Evolutionary conservation across 371 early-diverging fungal genomes (phyloP).

Genomic region (Saksenaea vasiformis): DNA sequence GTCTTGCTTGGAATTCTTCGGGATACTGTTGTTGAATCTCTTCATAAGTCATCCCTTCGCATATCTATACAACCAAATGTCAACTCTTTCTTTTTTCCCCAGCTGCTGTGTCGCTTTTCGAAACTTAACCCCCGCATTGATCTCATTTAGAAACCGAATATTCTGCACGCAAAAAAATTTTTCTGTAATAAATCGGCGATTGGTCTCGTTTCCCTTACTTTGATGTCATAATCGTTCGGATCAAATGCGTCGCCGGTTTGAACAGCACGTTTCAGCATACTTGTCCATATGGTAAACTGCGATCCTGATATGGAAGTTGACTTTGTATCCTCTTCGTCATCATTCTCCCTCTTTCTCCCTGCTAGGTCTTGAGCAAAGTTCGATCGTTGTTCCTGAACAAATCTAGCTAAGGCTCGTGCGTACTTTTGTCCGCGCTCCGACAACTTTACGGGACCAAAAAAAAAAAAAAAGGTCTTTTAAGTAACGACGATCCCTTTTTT

Average conservation of each 20-base stretch:
- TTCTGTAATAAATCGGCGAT: background rate
- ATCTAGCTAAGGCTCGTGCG: slow-evolving; percentile 64
- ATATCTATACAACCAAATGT: slow-evolving; percentile 20
- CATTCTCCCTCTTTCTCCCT: slow-evolving; percentile 27
- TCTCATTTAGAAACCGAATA: slow-evolving; percentile 79
- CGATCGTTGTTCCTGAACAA: slow-evolving; percentile 54
- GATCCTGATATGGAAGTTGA: slow-evolving; percentile 36
- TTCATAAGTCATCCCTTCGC: slow-evolving; percentile 59
- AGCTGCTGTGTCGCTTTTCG: background rate
- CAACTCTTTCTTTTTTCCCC: background rate
- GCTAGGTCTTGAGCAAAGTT: slow-evolving; percentile 44
- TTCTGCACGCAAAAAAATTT: slow-evolving; percentile 42
- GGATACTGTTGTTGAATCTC: slow-evolving; percentile 73
- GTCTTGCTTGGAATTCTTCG: slow-evolving; percentile 64
- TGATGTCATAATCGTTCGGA: slow-evolving; percentile 70
- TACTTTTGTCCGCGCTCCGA: slow-evolving; percentile 65
- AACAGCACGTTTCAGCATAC: slow-evolving; percentile 71
- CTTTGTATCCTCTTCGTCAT: slow-evolving; percentile 31
- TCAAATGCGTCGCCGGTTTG: slow-evolving; percentile 72
- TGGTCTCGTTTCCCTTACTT: slow-evolving; percentile 19
- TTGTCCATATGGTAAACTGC: slow-evolving; percentile 74
- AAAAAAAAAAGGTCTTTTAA: background rate
- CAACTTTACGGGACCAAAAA: slow-evolving; percentile 26
- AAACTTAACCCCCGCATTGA: slow-evolving; percentile 74
- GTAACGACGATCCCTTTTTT: background rate